Evolutionary conservation across 2,329 filamentous ascomycete species (phyloP).

Genomic region (Bipolaris gigantea): DNA sequence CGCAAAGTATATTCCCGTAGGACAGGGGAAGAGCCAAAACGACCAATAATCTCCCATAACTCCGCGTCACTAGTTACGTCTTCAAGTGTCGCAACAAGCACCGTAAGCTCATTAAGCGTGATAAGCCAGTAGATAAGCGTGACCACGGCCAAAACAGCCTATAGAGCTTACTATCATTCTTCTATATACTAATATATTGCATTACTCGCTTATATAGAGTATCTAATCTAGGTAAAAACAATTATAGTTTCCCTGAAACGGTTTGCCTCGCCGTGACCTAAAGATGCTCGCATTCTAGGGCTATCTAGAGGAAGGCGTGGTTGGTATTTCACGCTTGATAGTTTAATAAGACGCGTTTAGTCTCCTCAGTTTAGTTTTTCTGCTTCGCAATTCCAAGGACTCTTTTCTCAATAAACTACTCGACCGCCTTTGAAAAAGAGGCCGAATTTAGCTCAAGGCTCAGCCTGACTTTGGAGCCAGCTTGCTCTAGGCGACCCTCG

Average conservation of each 20-base stretch:
- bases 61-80: too few species aligned
- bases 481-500: background rate
- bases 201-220: too few species aligned
- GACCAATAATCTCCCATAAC: too few species aligned
- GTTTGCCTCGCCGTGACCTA: constrained; percentile 18
- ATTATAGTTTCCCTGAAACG: constrained; percentile 13
- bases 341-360: constrained; percentile 26
- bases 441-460: constrained; percentile 6
- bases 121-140: too few species aligned
- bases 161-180: too few species aligned
- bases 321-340: constrained; percentile 36
- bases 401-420: constrained; percentile 44
- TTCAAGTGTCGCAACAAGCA: too few species aligned
- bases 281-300: constrained; percentile 43
- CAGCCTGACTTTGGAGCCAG: background rate
- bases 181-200: too few species aligned
- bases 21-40: background rate
- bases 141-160: too few species aligned
- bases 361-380: constrained; percentile 40
- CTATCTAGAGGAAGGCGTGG: background rate
- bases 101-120: too few species aligned
- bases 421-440: constrained; percentile 41
- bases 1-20: background rate
- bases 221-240: too few species aligned
- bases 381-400: constrained; percentile 16